Evolutionary conservation across 2,329 filamentous ascomycete species (phyloP), one percentile per base, ranked within the genome.

Genomic region (Pleochaeta shiraiana): DNA sequence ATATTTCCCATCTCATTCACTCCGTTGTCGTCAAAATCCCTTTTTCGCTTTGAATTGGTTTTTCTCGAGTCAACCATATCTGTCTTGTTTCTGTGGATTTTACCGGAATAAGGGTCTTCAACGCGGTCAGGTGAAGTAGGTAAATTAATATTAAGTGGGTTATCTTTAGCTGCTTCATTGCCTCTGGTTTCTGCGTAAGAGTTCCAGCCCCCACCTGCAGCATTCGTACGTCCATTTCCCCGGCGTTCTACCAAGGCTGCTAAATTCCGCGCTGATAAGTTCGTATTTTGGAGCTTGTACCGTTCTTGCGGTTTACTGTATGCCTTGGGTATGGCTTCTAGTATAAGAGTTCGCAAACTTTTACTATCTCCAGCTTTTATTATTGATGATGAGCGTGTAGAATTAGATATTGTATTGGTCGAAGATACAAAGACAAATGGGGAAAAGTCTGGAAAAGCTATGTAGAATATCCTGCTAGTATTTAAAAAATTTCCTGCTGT

Each of bases 271-370:
- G 88, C 87, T 0, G 81, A 80, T 24, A 95, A 77, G 61, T 80
- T 83, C 1, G 87, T 88, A 4, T 81, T 74, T 66, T 83, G 81
- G 0, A 95, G 76, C 0, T 83, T 79, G 68, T 88, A 92, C 33
- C 90, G 80, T 67, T 86, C 81, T 33, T 86, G 81, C 0, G 88
- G 87, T 16, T 84, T 79, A 0, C 88, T 93, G 14, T 95, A 79
- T 0, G 90, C 90, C 70, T 89, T 90, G 0, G 90, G 88, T 7
- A 95, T 84, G 1, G 88, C 87, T 67, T 90, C 85, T 33, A 90
- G 78, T 4, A 95, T 82, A 3, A 93, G 77, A 45, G 81, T 83
- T 64, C 85, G 82, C 30, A 93, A 75, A 68, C 83, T 86, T 62
- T 81, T 81, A 4, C 79, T 77, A 66, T 88, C 85, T 4, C 67